Base-by-base conservation (phyloP, 768 basidiomycete species). In the Psilocybe cubensis region DNA sequence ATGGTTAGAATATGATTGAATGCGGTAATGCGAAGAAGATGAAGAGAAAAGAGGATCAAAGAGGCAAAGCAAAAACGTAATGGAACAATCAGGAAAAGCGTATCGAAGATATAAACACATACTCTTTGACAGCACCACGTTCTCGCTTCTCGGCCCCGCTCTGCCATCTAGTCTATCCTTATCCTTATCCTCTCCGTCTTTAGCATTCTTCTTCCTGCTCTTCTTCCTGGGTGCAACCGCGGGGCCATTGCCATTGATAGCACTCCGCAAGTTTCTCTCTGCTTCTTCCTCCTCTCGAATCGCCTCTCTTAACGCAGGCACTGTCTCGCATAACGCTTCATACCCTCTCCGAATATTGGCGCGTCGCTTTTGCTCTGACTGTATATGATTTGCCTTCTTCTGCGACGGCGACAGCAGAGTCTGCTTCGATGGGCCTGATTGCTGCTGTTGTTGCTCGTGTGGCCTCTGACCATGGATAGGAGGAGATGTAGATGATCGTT, bases 351-450 rank as follows among this genome's bases (percentile, higher is more conserved):
- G 82, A 50, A 97, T 96, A 65, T 94, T 95, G 12, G 92, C 92
- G 28, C 95, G 85, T 23, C 95, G 87, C 71, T 96, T 96, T 76
- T 96, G 94, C 75, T 97, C 95, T 2, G 88, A 91, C 64, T 92
- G 90, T 62, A 97, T 96, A 67, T 97, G 94, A 65, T 96, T 96
- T 38, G 89, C 89, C 68, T 95, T 92, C 70, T 96, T 96, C 78
- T 95, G 92, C 2, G 89, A 87, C 0, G 91, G 84, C 1, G 89
- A 87, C 23, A 96, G 81, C 23, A 94, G 78, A 1, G 80, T 67
- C 27, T 77, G 78, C 58, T 81, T 82, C 12, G 54, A 18, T 23
- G 46, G 18, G 6, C 51, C 41, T 21, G 45, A 25, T 41, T 17
- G 24, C 17, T n/a, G 50, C 46, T 17, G 55, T 49, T 60, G 67